phyloP scores from a whole-genome alignment of 2,329 filamentous ascomycete genomes.

The Sporothrix sp. region DNA sequence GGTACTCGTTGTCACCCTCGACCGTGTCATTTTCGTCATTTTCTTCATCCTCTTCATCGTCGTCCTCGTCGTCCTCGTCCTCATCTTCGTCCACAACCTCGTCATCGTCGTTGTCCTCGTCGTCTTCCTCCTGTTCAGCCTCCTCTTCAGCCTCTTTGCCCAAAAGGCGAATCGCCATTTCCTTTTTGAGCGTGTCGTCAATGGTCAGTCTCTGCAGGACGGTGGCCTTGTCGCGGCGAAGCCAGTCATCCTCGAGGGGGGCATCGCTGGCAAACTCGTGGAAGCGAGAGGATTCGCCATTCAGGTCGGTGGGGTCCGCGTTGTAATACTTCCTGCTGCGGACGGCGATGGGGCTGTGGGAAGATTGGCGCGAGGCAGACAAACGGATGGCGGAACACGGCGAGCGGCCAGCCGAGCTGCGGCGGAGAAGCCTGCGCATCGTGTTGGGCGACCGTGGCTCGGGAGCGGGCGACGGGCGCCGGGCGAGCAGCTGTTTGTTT shows the following conservation, averaged over 20 bases:
- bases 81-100: slow-evolving; percentile 40
- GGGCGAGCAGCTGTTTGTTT: slow-evolving; percentile 15
- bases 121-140: slow-evolving; percentile 63
- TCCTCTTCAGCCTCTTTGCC: slow-evolving; percentile 89
- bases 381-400: slow-evolving; percentile 17
- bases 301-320: slow-evolving; percentile 40
- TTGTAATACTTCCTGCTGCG: slow-evolving; percentile 40
- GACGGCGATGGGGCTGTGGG: slow-evolving; percentile 29
- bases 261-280: slow-evolving; percentile 86
- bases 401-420: slow-evolving; percentile 12
- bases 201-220: slow-evolving; percentile 66
- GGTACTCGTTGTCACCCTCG: slow-evolving; percentile 42
- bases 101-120: slow-evolving; percentile 38
- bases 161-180: slow-evolving; percentile 76
- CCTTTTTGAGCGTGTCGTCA: slow-evolving; percentile 79
- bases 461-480: slow-evolving; percentile 17
- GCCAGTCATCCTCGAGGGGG: slow-evolving; percentile 84
- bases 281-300: slow-evolving; percentile 55
- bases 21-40: slow-evolving; percentile 42
- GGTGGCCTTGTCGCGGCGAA: slow-evolving; percentile 55
- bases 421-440: slow-evolving; percentile 20
- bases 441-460: slow-evolving; percentile 25
- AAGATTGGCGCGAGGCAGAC: slow-evolving; percentile 28
- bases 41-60: slow-evolving; percentile 36
- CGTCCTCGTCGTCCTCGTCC: slow-evolving; percentile 28